Evolutionary conservation across 1,139 yeast genomes (phyloP).

Genomic region (Tardiomyces digboiensis): DNA sequence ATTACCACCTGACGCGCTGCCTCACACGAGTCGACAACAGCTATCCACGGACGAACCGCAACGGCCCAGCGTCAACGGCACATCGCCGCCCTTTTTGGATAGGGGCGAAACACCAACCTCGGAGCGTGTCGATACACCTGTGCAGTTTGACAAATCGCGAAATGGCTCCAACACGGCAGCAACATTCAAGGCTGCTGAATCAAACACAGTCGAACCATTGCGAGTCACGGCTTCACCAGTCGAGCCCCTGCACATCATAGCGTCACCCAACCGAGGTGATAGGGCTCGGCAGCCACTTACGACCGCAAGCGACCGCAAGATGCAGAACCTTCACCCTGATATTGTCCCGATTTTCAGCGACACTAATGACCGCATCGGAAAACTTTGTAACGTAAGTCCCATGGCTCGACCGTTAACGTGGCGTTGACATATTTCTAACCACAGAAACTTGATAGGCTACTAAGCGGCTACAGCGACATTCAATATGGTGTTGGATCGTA

Average conservation of each 20-base stretch:
- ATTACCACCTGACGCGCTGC: neutral
- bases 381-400: constrained; percentile 10
- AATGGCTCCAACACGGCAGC: neutral
- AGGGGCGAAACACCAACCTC: constrained; percentile 14
- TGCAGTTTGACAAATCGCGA: constrained; percentile 4
- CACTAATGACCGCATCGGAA: constrained; percentile 20
- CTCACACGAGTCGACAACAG: neutral
- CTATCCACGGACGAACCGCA: neutral
- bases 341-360: constrained; percentile 22
- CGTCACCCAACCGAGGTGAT: neutral
- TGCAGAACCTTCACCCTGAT: constrained; percentile 19
- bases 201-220: neutral
- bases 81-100: constrained; percentile 11
- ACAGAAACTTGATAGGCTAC: neutral
- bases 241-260: neutral
- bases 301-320: neutral
- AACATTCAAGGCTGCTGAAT: neutral
- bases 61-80: constrained; percentile 5
- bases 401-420: neutral
- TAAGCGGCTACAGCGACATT: neutral
- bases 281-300: neutral
- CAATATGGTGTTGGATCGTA: no score
- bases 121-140: constrained; percentile 13
- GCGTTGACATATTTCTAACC: no score
- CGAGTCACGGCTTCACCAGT: neutral